Base-by-base conservation (phyloP, 1,284 basidiomycete species). In the Malassezia arunalokei region DNA sequence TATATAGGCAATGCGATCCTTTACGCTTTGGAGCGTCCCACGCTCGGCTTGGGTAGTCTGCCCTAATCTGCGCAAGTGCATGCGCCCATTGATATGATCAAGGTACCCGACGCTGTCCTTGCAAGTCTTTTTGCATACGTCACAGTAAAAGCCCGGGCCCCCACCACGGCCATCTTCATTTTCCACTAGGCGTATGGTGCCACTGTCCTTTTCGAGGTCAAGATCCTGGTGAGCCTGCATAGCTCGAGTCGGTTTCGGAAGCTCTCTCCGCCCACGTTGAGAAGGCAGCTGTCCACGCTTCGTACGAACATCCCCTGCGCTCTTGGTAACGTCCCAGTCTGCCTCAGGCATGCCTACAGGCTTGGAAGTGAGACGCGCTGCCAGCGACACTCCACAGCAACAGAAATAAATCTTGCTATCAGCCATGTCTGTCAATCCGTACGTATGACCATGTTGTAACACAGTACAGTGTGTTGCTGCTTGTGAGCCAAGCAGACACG, bases 1-100 rank as follows among this genome's bases (percentile, higher is more conserved):
- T n/a, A 96, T 77, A 40, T 81, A 77, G 0, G 86, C 86, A 75
- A 98, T 91, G 57, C 86, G 83, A 8, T 82, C 83, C 44, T 88
- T 83, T 37, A 98, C 94, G 76, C 96, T 87, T 56, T 85, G 82
- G 15, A 96, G 76, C 0, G 89, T 92, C 2, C 90, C 94, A 17
- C 90, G 82, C 62, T 83, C 84, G 50, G 94, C 80, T 57, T 84
- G 84, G 8, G 92, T 98, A 1, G 87, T 87, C 76, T 98, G 94
- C 17, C 92, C 94, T n/a, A 98, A 73, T 30, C 80, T 81, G 48
- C 87, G 82, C 44, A 98, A 77, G 78, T 98, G 94, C 57, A 83
- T 82, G 76, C 90, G 80, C 43, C 87, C 84, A 74, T 98, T 99
- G 52, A 99, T 82, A 73, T 99, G 94, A 73, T 98, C 92, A 45